These are phyloP conservation scores for Diphasiastrum complanatum DNA, from an alignment of 83 land plant species.

Conservation along the genomic window DNA sequence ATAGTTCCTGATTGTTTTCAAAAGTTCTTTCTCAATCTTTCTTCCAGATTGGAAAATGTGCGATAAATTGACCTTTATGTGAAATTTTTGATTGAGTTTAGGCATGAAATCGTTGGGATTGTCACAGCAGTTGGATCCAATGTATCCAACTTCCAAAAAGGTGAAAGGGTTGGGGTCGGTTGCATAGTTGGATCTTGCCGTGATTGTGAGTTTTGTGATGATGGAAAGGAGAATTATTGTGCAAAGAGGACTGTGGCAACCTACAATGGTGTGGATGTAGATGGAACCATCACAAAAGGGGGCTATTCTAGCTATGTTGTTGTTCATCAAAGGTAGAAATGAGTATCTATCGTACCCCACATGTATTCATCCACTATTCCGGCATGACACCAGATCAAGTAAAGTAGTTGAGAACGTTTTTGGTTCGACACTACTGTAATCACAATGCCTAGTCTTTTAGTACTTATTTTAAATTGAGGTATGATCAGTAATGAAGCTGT, in stretches of 20 bases:
- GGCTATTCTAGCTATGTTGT: background rate
- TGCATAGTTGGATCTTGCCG: background rate
- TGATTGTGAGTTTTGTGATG: background rate
- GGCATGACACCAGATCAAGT: no score
- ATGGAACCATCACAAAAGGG: slow-evolving; percentile 1
- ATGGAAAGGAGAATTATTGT: background rate
- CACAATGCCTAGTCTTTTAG: no score
- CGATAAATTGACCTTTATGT: background rate
- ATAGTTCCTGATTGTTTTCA: background rate
- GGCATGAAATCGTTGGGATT: background rate
- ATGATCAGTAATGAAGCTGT: background rate
- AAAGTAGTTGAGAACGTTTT: no score
- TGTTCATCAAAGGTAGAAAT: background rate
- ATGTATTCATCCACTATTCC: no score
- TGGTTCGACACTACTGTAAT: no score
- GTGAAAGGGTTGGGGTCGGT: background rate
- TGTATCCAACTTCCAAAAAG: background rate
- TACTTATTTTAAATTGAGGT: no score
- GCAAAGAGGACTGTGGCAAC: background rate
- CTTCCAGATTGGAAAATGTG: background rate
- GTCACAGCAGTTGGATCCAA: background rate
- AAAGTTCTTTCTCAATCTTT: background rate
- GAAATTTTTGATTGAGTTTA: background rate
- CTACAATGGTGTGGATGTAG: background rate
- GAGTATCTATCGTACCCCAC: no score